These are phyloP conservation scores for Leavenworthia alabamica DNA, from an alignment of 345 rosid species.

Conservation along the genomic window DNA sequence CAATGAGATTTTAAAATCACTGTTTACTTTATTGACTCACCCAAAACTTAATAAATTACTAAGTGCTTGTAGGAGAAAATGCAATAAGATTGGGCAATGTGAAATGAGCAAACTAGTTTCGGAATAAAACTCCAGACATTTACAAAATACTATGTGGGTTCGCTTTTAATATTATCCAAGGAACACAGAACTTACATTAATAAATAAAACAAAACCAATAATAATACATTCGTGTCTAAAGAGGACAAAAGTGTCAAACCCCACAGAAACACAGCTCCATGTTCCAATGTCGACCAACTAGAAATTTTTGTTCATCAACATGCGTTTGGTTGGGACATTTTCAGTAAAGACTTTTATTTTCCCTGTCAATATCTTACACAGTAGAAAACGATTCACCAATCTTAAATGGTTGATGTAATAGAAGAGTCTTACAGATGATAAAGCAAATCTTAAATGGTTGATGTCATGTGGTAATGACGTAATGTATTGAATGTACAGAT, in stretches of 20 bases:
- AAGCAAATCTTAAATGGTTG: slow-evolving; percentile 8
- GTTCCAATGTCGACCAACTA: slow-evolving; percentile 34
- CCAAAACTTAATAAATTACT: no score
- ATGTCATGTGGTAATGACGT: slow-evolving; percentile 25
- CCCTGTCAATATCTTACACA: slow-evolving; percentile 1
- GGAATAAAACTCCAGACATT: no score
- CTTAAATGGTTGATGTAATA: background rate
- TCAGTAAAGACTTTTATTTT: background rate
- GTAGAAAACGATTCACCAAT: background rate
- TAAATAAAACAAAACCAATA: no score
- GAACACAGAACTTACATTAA: no score
- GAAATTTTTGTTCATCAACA: slow-evolving; percentile 28
- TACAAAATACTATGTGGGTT: no score
- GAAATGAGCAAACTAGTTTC: no score
- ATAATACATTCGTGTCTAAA: background rate
- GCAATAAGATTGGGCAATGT: no score
- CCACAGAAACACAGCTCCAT: slow-evolving; percentile 19
- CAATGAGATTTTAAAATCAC: no score
- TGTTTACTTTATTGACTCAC: no score
- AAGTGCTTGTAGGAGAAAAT: no score
- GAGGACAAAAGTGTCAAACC: slow-evolving; percentile 8
- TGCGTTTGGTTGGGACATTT: slow-evolving; percentile 19
- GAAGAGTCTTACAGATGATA: background rate
- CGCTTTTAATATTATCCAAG: no score
- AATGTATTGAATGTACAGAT: slow-evolving; percentile 23